Conservation (phyloP, 352 stramenopile genomes). For the Globisporangium middletonii region DNA sequence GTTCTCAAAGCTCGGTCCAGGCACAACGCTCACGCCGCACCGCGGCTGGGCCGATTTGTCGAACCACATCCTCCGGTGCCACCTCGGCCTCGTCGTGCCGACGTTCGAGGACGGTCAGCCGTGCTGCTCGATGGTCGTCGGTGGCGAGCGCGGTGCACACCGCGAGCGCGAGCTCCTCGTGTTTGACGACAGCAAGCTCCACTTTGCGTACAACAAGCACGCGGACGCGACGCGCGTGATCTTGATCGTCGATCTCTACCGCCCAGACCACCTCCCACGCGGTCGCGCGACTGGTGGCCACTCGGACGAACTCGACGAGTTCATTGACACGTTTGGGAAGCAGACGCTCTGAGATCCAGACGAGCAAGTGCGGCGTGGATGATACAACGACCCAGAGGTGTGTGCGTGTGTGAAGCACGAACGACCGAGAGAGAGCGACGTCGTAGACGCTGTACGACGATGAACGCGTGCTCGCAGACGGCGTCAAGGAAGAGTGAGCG, state of each 20-base stretch:
- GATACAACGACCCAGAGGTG: constrained; percentile 1
- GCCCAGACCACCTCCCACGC: constrained; percentile 69
- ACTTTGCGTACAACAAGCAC: constrained; percentile 84
- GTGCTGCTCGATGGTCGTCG: constrained; percentile 78
- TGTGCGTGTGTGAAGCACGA: no score
- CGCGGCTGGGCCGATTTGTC: constrained; percentile 86
- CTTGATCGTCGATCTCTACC: constrained; percentile 87
- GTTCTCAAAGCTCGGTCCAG: constrained; percentile 86
- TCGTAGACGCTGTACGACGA: not conserved
- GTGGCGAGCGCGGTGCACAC: constrained; percentile 63
- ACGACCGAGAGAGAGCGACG: not conserved
- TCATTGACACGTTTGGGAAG: constrained; percentile 79
- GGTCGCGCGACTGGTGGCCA: constrained; percentile 77
- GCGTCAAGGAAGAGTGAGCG: no score
- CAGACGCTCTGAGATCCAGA: constrained; percentile 26
- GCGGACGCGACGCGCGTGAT: constrained; percentile 58
- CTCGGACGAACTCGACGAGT: constrained; percentile 86
- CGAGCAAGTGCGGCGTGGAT: not conserved
- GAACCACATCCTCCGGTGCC: constrained; percentile 85
- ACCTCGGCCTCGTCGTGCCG: constrained; percentile 69
- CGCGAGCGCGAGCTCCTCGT: constrained; percentile 77
- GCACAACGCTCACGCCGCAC: constrained; percentile 65
- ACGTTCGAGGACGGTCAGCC: constrained; percentile 39
- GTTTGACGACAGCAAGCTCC: constrained; percentile 90
- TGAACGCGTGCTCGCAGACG: not conserved